Base-by-base conservation (phyloP, 1,284 basidiomycete species). In the Fistulina hepatica region DNA sequence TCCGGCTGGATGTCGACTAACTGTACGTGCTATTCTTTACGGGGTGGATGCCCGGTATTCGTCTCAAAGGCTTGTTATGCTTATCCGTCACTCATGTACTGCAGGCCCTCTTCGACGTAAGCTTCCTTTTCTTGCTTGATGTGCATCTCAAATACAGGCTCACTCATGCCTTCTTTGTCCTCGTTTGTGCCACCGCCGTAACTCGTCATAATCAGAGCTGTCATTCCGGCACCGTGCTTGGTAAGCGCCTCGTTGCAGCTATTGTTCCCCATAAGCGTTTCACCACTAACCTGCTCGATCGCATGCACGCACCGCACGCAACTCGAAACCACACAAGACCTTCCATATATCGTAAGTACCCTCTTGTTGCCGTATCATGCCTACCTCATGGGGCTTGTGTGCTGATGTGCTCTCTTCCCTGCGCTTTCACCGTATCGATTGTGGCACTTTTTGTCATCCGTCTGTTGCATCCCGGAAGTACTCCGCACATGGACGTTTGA, bases 81-180 rank as follows among this genome's bases (percentile, higher is more conserved):
- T 22, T 17, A 6, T 13, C 13, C 28, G 13, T 37, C 21, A 25
- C 17, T 37, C 12, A 34, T 37, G 24, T 20, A 31, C 7, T 26
- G 41, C 44, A 83, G 80, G 76, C 67, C 10, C 42, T 84, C 15
- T 83, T 81, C 46, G 81, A 83, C 49, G 81, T 82, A 53, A 52
- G 73, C 54, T 23, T 26, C 45, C 45, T 22, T 53, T 44, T 21
- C 41, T 52, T 37, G 4, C 2, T 7, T 53, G 44, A n/a, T 47
- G 46, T 30, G 47, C 45, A 26, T 40, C 27, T 31, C 22, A 16
- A 16, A 25, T 17, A 25, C 21, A 37, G 23, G 23, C n/a, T 15
- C 23, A 25, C 25, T 21, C n/a, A 10, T 16, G 24, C 9, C 13
- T 13, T 16, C 10, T 31, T 31, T 31, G 10, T 28, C n/a, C n/a